phyloP scores from a whole-genome alignment of 129 eudicot species.

The Solidago caesia region DNA sequence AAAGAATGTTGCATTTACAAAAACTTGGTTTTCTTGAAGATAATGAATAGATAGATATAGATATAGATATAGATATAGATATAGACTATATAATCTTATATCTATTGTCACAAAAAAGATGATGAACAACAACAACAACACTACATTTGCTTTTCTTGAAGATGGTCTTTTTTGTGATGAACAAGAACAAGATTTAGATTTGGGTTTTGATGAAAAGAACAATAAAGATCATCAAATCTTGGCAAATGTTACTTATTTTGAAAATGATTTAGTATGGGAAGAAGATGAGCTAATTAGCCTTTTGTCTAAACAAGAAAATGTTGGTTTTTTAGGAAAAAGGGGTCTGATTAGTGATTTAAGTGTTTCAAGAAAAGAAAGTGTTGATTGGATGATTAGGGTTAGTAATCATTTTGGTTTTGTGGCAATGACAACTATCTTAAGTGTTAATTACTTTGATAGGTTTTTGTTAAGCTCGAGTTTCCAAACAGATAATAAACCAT shows the following conservation, averaged over 20 bases:
- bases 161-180: slow-evolving; percentile 35
- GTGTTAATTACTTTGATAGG: slow-evolving; percentile 81
- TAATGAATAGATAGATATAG: slow-evolving; percentile 5
- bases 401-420: slow-evolving; percentile 54
- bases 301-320: slow-evolving; percentile 22
- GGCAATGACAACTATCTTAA: slow-evolving; percentile 57
- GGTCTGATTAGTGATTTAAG: slow-evolving; percentile 22
- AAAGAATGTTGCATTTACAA: slow-evolving; percentile 12
- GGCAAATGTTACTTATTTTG: slow-evolving; percentile 21
- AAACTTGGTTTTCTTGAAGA: slow-evolving; percentile 19
- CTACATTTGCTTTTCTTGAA: not conserved
- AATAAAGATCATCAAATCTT: not conserved
- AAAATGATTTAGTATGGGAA: slow-evolving; percentile 32
- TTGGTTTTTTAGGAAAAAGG: not conserved
- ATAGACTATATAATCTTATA: not conserved
- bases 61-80: no score
- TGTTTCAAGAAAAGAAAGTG: slow-evolving; percentile 47
- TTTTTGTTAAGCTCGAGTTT: slow-evolving; percentile 51
- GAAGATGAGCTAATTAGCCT: slow-evolving; percentile 29
- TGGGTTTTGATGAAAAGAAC: slow-evolving; percentile 15
- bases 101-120: not conserved
- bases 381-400: slow-evolving; percentile 80
- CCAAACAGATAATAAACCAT: slow-evolving; percentile 36
- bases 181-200: slow-evolving; percentile 26
- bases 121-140: not conserved